These are phyloP conservation scores for Ilyonectria destructans DNA, from an alignment of 2,329 filamentous ascomycete genomes.

Conservation along the genomic window DNA sequence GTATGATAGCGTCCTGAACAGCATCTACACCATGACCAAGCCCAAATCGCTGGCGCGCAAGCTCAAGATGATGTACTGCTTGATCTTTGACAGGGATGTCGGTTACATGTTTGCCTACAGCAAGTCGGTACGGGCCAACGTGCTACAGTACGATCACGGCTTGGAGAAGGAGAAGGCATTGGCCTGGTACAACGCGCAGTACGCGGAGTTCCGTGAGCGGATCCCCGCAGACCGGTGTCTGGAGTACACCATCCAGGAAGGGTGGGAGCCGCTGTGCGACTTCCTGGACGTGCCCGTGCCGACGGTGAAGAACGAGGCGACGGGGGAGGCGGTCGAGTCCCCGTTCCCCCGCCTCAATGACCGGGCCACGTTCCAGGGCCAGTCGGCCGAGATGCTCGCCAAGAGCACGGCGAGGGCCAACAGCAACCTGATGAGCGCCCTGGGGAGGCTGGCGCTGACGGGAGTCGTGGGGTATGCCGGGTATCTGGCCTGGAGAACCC, in stretches of 20 bases:
- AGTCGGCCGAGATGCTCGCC: conserved; percentile 26
- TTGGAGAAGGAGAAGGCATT: conserved; percentile 57
- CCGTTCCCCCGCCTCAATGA: conserved; percentile 56
- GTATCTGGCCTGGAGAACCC: conserved; percentile 50
- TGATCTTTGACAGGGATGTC: conserved; percentile 47
- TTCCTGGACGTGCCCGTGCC: conserved; percentile 59
- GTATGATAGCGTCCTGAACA: conserved; percentile 50
- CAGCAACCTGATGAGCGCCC: conserved; percentile 42
- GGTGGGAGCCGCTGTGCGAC: conserved; percentile 61
- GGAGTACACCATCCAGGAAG: conserved; percentile 58
- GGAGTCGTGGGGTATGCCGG: conserved; percentile 50
- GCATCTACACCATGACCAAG: conserved; percentile 51
- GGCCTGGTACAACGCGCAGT: conserved; percentile 57
- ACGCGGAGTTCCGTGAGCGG: conserved; percentile 54
- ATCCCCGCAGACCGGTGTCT: conserved; percentile 55
- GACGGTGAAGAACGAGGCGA: conserved; percentile 49
- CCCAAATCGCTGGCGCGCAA: conserved; percentile 44
- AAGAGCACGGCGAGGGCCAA: conserved; percentile 45
- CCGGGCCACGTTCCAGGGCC: conserved; percentile 43
- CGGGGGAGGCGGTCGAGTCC: conserved; percentile 51
- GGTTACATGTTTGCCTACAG: conserved; percentile 49
- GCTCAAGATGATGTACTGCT: conserved; percentile 50
- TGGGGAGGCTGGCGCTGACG: conserved; percentile 46
- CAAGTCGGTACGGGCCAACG: conserved; percentile 45
- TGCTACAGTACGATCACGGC: conserved; percentile 52